Base-by-base conservation (phyloP, 23 red algal species). In the Gracilaria caudata region DNA sequence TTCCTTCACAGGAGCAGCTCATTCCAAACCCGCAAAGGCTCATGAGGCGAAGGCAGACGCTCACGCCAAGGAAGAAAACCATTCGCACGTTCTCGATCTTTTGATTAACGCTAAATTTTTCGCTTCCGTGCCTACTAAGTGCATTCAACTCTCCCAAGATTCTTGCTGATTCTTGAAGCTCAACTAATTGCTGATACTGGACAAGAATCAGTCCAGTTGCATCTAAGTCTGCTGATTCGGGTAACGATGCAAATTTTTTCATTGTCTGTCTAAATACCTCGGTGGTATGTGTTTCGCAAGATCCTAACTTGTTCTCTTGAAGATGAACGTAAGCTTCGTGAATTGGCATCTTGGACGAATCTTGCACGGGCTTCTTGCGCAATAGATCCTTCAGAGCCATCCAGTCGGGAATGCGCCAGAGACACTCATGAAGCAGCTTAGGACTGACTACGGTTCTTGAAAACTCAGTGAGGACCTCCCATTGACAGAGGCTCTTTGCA, bases 381-480 rank as follows among this genome's bases (percentile, higher is more conserved):
- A 94, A 63, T n/a, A 99, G 77, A 63, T 99, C 97, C 68, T 96
- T 95, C 7, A 99, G 65, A 46, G 83, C 88, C 24, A 77, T 88
- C 97, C 97, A 99, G 26, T 99, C 93, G 9, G 97, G 93, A 45
- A 95, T 73, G 36, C 97, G 85, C 97, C 97, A 99, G 20, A 99
- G 71, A 51, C 92, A 93, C 36, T 99, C 97, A 86, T 99, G 93
- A 57, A 99, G 78, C n/a, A 99, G 65, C 20, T 89, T 86, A 25
- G 88, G 78, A 83, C 94, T 79, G 47, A 96, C 64, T 0, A 94
- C 83, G 24, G 63, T 80, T 47, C 97, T 78, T 2, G 97, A 87
- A 93, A 89, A 95, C 68, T 99, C 97, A 60, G 93, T 95, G 1
- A 99, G 79, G 1, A 91, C 86, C 44, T 99, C 97, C 97, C 97